Conservation (phyloP, 2,329 filamentous ascomycete genomes). For the Beauveria bassiana region DNA sequence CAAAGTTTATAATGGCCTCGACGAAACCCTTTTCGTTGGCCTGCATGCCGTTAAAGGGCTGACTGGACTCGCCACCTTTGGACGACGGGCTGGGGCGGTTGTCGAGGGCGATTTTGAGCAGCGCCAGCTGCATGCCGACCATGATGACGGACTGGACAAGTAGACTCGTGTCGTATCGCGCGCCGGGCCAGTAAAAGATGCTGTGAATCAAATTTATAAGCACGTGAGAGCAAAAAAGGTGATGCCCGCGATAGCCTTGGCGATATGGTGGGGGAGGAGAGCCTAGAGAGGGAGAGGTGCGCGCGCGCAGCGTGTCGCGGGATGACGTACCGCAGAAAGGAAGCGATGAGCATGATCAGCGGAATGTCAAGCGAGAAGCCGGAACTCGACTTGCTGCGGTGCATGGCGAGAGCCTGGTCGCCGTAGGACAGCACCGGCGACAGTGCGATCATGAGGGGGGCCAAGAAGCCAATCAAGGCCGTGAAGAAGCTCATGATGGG, state of each 20-base stretch:
- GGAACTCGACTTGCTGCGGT: constrained; percentile 54
- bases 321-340: constrained; percentile 48
- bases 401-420: constrained; percentile 59
- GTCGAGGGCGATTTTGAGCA: constrained; percentile 62
- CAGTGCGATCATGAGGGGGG: constrained; percentile 55
- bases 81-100: constrained; percentile 52
- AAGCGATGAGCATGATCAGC: constrained; percentile 64
- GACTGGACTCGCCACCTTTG: constrained; percentile 51
- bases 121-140: constrained; percentile 53
- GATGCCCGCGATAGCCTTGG: not conserved
- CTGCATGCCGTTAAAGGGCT: constrained; percentile 53
- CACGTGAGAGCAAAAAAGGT: constrained; percentile 11
- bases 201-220: constrained; percentile 27
- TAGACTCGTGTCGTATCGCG: constrained; percentile 55
- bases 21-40: constrained; percentile 23
- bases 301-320: not conserved
- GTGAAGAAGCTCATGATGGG: constrained; percentile 33
- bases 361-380: constrained; percentile 66
- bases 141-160: constrained; percentile 59
- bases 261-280: not conserved
- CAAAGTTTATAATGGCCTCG: constrained; percentile 22
- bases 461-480: constrained; percentile 45
- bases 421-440: constrained; percentile 59
- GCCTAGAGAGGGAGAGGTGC: not conserved
- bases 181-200: constrained; percentile 63